Base-by-base conservation (phyloP, 2,329 filamentous ascomycete species). In the Sporothrix mexicana region DNA sequence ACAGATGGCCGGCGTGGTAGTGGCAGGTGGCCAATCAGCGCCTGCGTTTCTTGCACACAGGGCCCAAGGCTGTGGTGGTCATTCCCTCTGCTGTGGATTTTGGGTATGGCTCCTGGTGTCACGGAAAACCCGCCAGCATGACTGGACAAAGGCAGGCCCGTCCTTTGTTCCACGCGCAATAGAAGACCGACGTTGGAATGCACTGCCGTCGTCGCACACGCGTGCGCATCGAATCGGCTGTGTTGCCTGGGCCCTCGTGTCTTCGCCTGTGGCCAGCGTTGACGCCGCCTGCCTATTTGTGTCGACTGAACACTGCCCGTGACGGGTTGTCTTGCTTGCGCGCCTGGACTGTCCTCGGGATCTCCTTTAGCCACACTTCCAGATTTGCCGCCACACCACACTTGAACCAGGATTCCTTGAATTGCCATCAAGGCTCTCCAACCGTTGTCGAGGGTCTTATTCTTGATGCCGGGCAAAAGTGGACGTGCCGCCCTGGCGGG, bases 1-100 rank as follows among this genome's bases (percentile, higher is more conserved):
- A 15, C 17, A 45, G 47, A 70, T 53, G 47, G 57, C n/a, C 69
- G n/a, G 73, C 73, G 73, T 73, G 72, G 69, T 5, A 36, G 43
- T 23, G 15, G 23, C 57, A 25, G 7, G 5, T 49, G 43, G 49
- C 74, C 72, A 75, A 75, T 74, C 70, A 74, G 17, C 69, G 30
- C 30, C 4, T 55, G 70, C 49, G 3, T 1, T 15, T 59, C 53
- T 55, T 20, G 70, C 72, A 73, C 72, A 74, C 57, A 62, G 51
- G 47, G 13, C 67, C 47, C 74, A 73, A 69, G 68, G 73, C 70
- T 67, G 73, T 23, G 45, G 47, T 62, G 45, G n/a, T 57, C 47
- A 17, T 15, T 49, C 13, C 17, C 12, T 17, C 41, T 66, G 61
- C 5, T 47, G 41, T 5, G 25, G 61, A 47, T 17, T 66, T 66